Evolutionary conservation across 1,284 basidiomycete genomes (phyloP).

Genomic region (Moesziomyces sp.): DNA sequence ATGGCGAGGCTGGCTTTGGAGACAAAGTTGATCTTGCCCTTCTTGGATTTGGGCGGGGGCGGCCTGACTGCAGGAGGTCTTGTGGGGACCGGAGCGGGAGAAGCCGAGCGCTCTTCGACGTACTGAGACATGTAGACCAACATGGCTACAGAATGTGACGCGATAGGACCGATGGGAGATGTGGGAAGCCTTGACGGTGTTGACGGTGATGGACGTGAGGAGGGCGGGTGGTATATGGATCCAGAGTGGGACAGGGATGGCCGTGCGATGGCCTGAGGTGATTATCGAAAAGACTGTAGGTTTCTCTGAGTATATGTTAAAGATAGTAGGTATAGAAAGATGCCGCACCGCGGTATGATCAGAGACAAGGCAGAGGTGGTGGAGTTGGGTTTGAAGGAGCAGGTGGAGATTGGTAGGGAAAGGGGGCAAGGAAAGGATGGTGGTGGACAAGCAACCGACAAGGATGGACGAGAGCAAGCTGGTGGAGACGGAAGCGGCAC

Average conservation of each 20-base stretch:
- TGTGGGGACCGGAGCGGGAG: constrained; percentile 8
- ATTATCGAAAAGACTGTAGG: background rate
- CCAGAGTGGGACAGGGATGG: background rate
- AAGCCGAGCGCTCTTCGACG: constrained; percentile 28
- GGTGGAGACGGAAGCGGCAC: background rate
- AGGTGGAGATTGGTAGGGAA: constrained; percentile 3
- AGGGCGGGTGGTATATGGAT: background rate
- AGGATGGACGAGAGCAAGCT: background rate
- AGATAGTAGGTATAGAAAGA: background rate
- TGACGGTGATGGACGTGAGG: background rate
- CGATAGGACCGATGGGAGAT: background rate
- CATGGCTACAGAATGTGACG: constrained; percentile 8
- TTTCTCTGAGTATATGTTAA: background rate
- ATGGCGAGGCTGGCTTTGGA: constrained; percentile 62
- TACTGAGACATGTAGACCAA: constrained; percentile 39
- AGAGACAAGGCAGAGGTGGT: background rate
- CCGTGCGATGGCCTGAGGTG: too few species aligned
- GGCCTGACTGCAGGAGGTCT: constrained; percentile 8
- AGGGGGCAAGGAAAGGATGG: constrained; percentile 1
- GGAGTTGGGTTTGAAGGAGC: too few species aligned
- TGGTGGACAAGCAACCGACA: background rate
- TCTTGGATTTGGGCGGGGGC: constrained; percentile 29
- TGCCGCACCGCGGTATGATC: background rate
- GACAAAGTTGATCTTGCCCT: constrained; percentile 61
- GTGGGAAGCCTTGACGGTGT: background rate